Percentiles rank a stretch among this genome's conserved stretches.
Conservation (phyloP, 176 grass and related monocot genomes). For the Lolium perenne region DNA sequence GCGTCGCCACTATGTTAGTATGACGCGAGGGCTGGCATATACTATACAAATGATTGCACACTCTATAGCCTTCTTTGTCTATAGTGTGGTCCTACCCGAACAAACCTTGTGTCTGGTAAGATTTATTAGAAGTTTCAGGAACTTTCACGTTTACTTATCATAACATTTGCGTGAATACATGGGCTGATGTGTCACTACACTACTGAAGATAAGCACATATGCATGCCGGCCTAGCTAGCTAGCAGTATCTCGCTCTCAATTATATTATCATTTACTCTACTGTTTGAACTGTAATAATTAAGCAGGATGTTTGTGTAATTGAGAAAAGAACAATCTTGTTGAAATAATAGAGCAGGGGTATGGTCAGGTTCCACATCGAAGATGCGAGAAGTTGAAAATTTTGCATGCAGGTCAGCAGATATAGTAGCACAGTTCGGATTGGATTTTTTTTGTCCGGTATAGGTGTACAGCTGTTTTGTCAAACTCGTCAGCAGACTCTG, state of each 20-base stretch:
- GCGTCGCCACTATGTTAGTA: neutral
- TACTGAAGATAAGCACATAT: conserved; percentile 14
- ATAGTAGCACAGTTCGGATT: neutral
- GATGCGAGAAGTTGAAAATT: conserved; percentile 33
- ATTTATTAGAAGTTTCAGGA: neutral
- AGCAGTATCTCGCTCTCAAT: conserved; percentile 27
- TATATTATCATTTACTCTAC: conserved; percentile 30
- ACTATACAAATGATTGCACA: neutral
- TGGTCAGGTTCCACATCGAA: conserved; percentile 43
- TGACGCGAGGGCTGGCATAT: neutral
- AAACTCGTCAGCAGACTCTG: conserved; percentile 42
- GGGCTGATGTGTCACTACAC: neutral
- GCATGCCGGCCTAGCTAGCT: conserved; percentile 17
- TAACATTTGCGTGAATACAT: neutral
- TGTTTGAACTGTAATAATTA: neutral
- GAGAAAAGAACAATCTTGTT: neutral
- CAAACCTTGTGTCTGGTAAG: neutral
- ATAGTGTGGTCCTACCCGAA: neutral
- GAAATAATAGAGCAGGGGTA: conserved; percentile 2
- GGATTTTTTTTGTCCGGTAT: conserved; percentile 28
- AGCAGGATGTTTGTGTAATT: neutral
- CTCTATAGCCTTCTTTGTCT: neutral
- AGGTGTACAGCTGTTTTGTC: conserved; percentile 38
- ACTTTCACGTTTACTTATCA: neutral
- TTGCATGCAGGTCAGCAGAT: neutral